Evolutionary conservation across 345 rosid genomes (phyloP).

Genomic region (Adansonia digitata): DNA sequence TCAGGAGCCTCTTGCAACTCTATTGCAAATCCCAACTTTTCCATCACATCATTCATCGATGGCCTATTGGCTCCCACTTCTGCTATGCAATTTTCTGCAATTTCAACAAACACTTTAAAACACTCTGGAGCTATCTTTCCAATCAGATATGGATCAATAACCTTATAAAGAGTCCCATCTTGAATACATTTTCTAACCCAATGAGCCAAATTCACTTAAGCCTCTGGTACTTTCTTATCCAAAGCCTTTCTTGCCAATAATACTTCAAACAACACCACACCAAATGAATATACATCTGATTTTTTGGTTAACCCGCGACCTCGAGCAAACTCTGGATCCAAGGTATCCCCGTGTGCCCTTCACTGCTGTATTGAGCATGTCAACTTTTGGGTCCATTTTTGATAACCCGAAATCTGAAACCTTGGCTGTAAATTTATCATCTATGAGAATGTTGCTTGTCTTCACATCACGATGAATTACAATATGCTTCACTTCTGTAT

Average conservation of each 20-base stretch:
- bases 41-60: conserved; percentile 24
- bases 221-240: background rate
- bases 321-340: background rate
- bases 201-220: conserved; percentile 12
- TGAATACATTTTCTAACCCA: conserved; percentile 8
- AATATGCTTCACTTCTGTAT: conserved; percentile 13
- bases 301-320: conserved; percentile 21
- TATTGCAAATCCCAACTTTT: conserved; percentile 20
- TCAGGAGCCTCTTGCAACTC: conserved; percentile 20
- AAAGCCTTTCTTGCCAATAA: conserved; percentile 19
- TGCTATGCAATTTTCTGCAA: conserved; percentile 18
- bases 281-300: conserved; percentile 29
- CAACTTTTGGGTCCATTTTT: conserved; percentile 14
- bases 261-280: conserved; percentile 28
- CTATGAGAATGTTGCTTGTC: conserved; percentile 5
- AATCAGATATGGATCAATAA: conserved; percentile 21
- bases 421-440: conserved; percentile 5
- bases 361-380: background rate
- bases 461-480: conserved; percentile 6
- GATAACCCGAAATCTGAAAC: conserved; percentile 30
- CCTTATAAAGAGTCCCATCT: conserved; percentile 12
- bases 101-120: conserved; percentile 14
- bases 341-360: conserved; percentile 4
- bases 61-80: conserved; percentile 18
- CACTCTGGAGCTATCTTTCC: conserved; percentile 12